A percentile compares a stretch with the other conserved stretches of the same genome.
phyloP scores from a whole-genome alignment of 1,284 basidiomycete species.

The Pseudozyma sp. region DNA sequence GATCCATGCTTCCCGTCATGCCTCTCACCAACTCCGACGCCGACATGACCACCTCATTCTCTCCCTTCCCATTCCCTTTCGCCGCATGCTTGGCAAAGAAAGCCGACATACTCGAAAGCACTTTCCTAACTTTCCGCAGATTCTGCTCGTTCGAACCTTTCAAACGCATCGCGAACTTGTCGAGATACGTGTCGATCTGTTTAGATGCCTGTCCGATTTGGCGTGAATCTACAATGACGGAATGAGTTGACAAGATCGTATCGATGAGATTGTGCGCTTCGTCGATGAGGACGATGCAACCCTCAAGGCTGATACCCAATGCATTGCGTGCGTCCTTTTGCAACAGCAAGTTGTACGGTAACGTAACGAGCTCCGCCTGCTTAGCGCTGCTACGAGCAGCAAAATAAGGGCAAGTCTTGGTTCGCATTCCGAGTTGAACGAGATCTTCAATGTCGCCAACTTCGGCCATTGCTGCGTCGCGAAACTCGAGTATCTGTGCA shows the following conservation, averaged over 20 bases:
- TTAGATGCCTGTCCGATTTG: conserved; percentile 77
- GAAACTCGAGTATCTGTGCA: conserved; percentile 80
- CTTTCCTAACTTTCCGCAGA: conserved; percentile 76
- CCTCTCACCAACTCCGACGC: conserved; percentile 75
- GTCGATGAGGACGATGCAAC: conserved; percentile 87
- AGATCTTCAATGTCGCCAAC: conserved; percentile 96
- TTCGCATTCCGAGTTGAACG: conserved; percentile 77
- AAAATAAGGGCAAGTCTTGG: conserved; percentile 90
- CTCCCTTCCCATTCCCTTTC: conserved; percentile 11
- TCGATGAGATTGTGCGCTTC: conserved; percentile 86
- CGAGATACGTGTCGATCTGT: conserved; percentile 84
- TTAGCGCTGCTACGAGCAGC: conserved; percentile 86
- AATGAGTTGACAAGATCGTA: conserved; percentile 87
- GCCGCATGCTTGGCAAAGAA: conserved; percentile 33
- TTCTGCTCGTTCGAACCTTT: conserved; percentile 81
- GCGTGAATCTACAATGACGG: conserved; percentile 76
- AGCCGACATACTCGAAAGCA: conserved; percentile 43
- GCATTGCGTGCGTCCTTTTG: conserved; percentile 86
- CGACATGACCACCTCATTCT: conserved; percentile 72
- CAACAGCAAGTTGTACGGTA: conserved; percentile 93
- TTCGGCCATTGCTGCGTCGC: conserved; percentile 82
- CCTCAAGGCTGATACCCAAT: conserved; percentile 79
- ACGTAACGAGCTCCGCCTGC: conserved; percentile 89
- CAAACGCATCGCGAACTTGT: conserved; percentile 81
- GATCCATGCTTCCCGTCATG: conserved; percentile 79